Conservation (phyloP, 2,329 filamentous ascomycete species). For the Whalleya microplaca region DNA sequence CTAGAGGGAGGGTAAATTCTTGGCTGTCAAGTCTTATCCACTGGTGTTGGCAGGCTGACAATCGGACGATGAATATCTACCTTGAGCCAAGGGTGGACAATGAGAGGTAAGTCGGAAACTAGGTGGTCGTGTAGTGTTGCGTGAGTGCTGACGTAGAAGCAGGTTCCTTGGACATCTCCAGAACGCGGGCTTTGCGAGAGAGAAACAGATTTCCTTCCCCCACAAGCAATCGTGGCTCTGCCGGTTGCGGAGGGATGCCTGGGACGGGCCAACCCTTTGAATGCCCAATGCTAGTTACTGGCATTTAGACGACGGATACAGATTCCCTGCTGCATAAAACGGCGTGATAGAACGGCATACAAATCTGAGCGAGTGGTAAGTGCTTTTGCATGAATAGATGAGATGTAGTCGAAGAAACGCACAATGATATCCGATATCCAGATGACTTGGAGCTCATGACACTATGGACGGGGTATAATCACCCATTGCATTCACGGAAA, state of each 20-base stretch:
- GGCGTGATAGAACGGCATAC: background rate
- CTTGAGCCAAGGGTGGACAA: constrained; percentile 94
- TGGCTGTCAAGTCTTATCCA: constrained; percentile 92
- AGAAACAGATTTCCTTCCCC: constrained; percentile 82
- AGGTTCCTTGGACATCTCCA: constrained; percentile 75
- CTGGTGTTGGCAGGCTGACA: constrained; percentile 77
- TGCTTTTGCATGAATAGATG: too few relatives aligned
- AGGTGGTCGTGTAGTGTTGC: background rate
- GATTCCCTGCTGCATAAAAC: background rate
- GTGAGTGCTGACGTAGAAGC: constrained; percentile 10
- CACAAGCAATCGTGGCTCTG: constrained; percentile 93
- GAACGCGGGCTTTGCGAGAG: constrained; percentile 78
- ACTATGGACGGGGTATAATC: too few relatives aligned
- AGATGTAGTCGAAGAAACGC: background rate
- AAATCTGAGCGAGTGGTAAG: too few relatives aligned
- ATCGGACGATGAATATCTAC: constrained; percentile 79
- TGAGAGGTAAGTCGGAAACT: constrained; percentile 67
- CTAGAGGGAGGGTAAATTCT: constrained; percentile 75
- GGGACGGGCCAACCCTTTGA: constrained; percentile 68
- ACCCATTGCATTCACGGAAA: too few relatives aligned
- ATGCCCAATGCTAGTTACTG: background rate
- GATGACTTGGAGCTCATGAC: background rate
- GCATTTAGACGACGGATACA: background rate
- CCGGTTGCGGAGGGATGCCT: constrained; percentile 77
- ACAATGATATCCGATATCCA: background rate